Percentiles rank a stretch among this genome's conserved stretches.
Evolutionary conservation across 257 asterid species (phyloP).

Genomic region (Salvia splendens): DNA sequence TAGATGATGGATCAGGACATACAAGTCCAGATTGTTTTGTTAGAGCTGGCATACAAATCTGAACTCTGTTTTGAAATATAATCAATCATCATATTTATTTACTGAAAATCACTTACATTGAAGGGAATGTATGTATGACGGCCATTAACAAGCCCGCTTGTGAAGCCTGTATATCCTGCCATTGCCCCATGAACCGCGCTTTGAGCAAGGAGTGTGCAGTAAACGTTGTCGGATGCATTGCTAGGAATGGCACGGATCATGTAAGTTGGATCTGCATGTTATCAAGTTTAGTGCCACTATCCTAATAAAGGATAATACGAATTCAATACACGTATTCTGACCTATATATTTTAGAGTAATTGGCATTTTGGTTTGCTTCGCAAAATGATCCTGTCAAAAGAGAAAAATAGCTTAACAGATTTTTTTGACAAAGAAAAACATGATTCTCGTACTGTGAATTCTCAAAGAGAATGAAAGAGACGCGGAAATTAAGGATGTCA

Average conservation of each 20-base stretch:
- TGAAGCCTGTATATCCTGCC: slow-evolving; percentile 77
- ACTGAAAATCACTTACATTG: slow-evolving; percentile 45
- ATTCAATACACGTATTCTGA: slow-evolving; percentile 29
- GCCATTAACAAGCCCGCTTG: slow-evolving; percentile 70
- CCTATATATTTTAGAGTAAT: slow-evolving; percentile 75
- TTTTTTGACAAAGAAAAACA: slow-evolving; percentile 14
- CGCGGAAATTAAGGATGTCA: not conserved
- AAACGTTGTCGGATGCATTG: slow-evolving; percentile 72
- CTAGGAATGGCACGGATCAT: slow-evolving; percentile 82
- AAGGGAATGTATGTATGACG: slow-evolving; percentile 70
- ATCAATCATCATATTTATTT: slow-evolving; percentile 41
- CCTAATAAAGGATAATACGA: slow-evolving; percentile 11
- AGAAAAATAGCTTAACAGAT: slow-evolving; percentile 36
- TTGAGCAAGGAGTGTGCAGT: slow-evolving; percentile 77
- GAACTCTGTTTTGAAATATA: slow-evolving; percentile 27
- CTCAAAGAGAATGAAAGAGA: too few relatives aligned
- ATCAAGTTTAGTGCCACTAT: slow-evolving; percentile 25
- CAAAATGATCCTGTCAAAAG: slow-evolving; percentile 60
- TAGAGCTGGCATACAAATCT: too few relatives aligned
- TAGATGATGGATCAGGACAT: not conserved
- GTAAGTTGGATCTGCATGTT: slow-evolving; percentile 68
- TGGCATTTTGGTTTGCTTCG: slow-evolving; percentile 39
- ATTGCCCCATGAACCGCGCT: slow-evolving; percentile 82
- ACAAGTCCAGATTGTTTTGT: not conserved
- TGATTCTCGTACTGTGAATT: not conserved